phyloP scores from a whole-genome alignment of 23 red algal species.

The Gracilaria domingensis region DNA sequence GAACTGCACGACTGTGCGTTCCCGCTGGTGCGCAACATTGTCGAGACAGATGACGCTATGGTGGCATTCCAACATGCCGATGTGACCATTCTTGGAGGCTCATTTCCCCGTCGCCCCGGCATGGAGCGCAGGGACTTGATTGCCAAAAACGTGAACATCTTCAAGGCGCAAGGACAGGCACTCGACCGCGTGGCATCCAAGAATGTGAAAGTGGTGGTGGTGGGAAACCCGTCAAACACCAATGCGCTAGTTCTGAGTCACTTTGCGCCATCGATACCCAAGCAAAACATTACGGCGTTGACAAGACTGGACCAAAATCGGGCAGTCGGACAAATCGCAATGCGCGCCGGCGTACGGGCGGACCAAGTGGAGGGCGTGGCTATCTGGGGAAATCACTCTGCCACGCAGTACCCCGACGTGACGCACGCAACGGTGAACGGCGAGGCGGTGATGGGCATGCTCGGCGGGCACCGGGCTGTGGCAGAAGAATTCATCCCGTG shows the following conservation, averaged over 20 bases:
- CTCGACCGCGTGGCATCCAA: slow-evolving; percentile 71
- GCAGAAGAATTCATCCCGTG: slow-evolving; percentile 77
- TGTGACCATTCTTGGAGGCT: slow-evolving; percentile 87
- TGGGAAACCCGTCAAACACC: slow-evolving; percentile 99
- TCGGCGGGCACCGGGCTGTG: slow-evolving; percentile 69
- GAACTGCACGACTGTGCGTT: slow-evolving; percentile 92
- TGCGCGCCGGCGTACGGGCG: slow-evolving; percentile 39
- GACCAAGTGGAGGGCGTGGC: slow-evolving; percentile 73
- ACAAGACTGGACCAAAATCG: slow-evolving; percentile 99
- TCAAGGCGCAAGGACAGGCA: slow-evolving; percentile 79
- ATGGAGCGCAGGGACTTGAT: slow-evolving; percentile 96
- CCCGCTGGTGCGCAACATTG: slow-evolving; percentile 71
- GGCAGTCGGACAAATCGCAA: slow-evolving; percentile 63
- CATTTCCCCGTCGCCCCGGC: slow-evolving; percentile 93
- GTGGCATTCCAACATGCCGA: slow-evolving; percentile 87
- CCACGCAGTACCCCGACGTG: slow-evolving; percentile 96
- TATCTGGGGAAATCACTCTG: slow-evolving; percentile 99
- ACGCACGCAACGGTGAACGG: slow-evolving; percentile 58
- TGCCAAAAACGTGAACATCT: slow-evolving; percentile 94
- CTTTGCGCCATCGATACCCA: slow-evolving; percentile 80
- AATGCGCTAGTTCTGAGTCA: slow-evolving; percentile 89
- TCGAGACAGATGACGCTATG: slow-evolving; percentile 67
- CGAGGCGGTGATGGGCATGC: slow-evolving; percentile 44
- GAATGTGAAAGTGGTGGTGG: slow-evolving; percentile 87
- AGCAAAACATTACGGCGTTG: slow-evolving; percentile 90